These are phyloP conservation scores for Porphyra umbilicalis DNA, from an alignment of 31 red algal genomes.

Conservation along the genomic window DNA sequence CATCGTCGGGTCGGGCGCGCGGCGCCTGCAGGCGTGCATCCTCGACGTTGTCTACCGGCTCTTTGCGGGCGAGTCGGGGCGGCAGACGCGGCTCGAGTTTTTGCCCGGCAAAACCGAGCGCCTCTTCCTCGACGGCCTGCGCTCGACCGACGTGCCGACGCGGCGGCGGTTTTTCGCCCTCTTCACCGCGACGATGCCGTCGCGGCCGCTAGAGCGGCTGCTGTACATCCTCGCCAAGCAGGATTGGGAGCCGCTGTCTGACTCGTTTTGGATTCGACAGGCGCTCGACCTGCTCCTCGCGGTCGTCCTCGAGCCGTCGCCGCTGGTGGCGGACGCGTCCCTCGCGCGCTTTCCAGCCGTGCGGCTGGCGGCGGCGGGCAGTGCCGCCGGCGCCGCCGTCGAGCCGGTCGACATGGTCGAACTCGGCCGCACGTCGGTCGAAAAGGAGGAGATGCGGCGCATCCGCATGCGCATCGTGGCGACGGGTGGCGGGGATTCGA, in stretches of 20 bases:
- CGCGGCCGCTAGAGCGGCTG: conserved; percentile 41
- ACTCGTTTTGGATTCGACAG: conserved; percentile 89
- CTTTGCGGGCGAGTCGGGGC: conserved; percentile 28
- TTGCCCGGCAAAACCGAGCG: conserved; percentile 59
- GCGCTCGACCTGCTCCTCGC: conserved; percentile 75
- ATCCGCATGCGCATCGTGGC: neutral
- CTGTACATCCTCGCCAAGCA: conserved; percentile 72
- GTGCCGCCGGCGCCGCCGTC: neutral
- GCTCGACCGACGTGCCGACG: conserved; percentile 13
- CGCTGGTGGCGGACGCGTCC: neutral
- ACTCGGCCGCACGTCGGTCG: neutral
- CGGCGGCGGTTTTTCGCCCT: conserved; percentile 68
- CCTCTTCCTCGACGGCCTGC: conserved; percentile 78
- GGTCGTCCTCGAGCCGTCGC: conserved; percentile 6
- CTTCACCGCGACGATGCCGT: conserved; percentile 33
- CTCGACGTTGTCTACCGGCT: conserved; percentile 62
- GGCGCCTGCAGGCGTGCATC: conserved; percentile 48
- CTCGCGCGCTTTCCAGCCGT: neutral
- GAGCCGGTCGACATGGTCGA: neutral
- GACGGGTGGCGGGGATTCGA: neutral
- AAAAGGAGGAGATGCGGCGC: neutral
- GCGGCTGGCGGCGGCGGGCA: neutral
- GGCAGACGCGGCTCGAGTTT: conserved; percentile 33
- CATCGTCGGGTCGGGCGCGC: conserved; percentile 14
- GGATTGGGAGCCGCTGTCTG: conserved; percentile 77